A percentile compares a stretch with the other conserved stretches of the same genome.
Evolutionary conservation across 768 basidiomycete genomes (phyloP).

Genomic region (Boletus fagicola): DNA sequence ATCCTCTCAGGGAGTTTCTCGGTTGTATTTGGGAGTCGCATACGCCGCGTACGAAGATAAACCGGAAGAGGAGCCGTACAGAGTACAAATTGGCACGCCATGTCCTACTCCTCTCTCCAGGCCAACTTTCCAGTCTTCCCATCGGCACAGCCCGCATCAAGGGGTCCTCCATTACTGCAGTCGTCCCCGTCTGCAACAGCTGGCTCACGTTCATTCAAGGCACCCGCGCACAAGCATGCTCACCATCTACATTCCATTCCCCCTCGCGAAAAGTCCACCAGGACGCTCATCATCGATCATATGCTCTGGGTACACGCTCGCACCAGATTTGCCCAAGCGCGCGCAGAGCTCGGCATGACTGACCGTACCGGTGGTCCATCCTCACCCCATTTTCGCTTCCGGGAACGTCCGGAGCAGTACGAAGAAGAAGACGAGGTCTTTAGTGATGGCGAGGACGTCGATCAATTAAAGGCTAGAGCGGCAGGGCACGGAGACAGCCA

Average conservation of each 20-base stretch:
- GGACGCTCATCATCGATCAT: constrained; percentile 85
- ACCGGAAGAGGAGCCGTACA: constrained; percentile 8
- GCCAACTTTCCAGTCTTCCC: constrained; percentile 20
- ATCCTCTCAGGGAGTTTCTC: background rate
- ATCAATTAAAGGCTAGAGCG: constrained; percentile 46
- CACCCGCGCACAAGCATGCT: constrained; percentile 84
- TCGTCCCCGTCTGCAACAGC: constrained; percentile 16
- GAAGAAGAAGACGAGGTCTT: constrained; percentile 68
- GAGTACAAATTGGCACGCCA: constrained; percentile 6
- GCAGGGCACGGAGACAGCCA: constrained; percentile 48
- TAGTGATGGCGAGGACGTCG: constrained; percentile 62
- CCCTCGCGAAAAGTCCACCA: constrained; percentile 83
- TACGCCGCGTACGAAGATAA: constrained; percentile 24
- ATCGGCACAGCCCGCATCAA: constrained; percentile 10
- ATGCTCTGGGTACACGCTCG: constrained; percentile 82
- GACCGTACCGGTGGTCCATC: constrained; percentile 72
- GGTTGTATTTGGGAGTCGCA: constrained; percentile 2
- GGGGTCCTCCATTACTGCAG: constrained; percentile 6
- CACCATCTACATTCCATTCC: constrained; percentile 87
- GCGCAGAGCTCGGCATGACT: constrained; percentile 84
- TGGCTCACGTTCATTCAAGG: constrained; percentile 44
- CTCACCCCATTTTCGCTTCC: constrained; percentile 57
- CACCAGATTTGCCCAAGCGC: constrained; percentile 79
- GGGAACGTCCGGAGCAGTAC: constrained; percentile 70
- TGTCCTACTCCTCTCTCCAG: constrained; percentile 34